Conservation (phyloP, 2,329 filamentous ascomycete species). For the Teratosphaeriaceae sp. region DNA sequence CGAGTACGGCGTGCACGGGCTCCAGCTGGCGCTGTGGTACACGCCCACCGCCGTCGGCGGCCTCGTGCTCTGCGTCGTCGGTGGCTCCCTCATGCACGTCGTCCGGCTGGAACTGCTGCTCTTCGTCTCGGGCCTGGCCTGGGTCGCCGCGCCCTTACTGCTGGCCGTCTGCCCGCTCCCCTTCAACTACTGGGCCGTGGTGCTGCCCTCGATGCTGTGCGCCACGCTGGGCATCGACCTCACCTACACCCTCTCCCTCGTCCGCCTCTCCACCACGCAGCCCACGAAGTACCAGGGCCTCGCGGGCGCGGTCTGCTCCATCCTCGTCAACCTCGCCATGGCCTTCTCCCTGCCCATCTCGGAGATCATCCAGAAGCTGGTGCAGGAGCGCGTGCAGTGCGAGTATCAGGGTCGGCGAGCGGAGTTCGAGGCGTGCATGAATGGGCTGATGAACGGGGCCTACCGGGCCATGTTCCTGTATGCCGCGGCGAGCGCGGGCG, state of each 20-base stretch:
- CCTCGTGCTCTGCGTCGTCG: constrained; percentile 25
- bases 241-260: constrained; percentile 29
- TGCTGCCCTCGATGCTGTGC: constrained; percentile 32
- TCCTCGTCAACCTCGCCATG: constrained; percentile 31
- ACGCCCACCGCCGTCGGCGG: constrained; percentile 29
- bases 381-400: constrained; percentile 4
- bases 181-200: constrained; percentile 29
- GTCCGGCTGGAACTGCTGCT: constrained; percentile 25
- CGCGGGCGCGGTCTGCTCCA: constrained; percentile 29
- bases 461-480: constrained; percentile 26
- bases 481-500: constrained; percentile 23
- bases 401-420: not conserved
- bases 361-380: constrained; percentile 24
- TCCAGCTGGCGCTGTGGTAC: constrained; percentile 29
- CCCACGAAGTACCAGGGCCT: constrained; percentile 29
- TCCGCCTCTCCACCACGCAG: constrained; percentile 27
- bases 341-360: constrained; percentile 30
- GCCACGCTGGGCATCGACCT: constrained; percentile 31
- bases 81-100: constrained; percentile 25
- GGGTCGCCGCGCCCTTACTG: constrained; percentile 30
- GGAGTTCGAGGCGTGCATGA: not conserved
- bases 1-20: constrained; percentile 18
- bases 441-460: constrained; percentile 11
- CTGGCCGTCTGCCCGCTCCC: constrained; percentile 27
- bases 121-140: constrained; percentile 26